Percentiles rank a stretch among this genome's conserved stretches.
phyloP scores from a whole-genome alignment of 2,329 filamentous ascomycete species.

The Coniosporium tulheliwenetii region DNA sequence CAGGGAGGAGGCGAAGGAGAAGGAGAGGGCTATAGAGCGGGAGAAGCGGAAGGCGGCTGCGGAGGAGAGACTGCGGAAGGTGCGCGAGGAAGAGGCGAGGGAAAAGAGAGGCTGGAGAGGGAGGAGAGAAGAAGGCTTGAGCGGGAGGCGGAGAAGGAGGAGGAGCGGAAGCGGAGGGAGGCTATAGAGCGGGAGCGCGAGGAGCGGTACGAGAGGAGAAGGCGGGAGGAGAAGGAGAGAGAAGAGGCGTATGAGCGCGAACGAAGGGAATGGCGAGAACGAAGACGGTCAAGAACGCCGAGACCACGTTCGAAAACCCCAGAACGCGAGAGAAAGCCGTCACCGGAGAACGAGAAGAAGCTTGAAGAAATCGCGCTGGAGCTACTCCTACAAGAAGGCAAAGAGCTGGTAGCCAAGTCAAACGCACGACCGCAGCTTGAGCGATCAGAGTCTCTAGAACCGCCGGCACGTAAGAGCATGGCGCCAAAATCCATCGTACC shows the following conservation, averaged over 20 bases:
- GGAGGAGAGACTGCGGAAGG: constrained; percentile 33
- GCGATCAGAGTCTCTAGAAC: constrained; percentile 21
- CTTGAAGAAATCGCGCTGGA: constrained; percentile 40
- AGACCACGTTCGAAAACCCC: too few relatives aligned
- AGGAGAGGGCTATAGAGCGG: constrained; percentile 42
- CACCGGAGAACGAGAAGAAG: constrained; percentile 34
- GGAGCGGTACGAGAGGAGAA: constrained; percentile 22
- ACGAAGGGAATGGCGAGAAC: constrained; percentile 29
- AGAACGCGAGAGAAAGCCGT: constrained; percentile 19
- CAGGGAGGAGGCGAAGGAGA: constrained; percentile 42
- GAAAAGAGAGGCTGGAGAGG: constrained; percentile 26
- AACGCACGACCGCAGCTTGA: constrained; percentile 35
- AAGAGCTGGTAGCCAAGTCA: constrained; percentile 36
- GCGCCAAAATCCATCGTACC: constrained; percentile 15
- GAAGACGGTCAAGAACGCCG: constrained; percentile 18
- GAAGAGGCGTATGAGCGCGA: constrained; percentile 38
- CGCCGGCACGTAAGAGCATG: constrained; percentile 25
- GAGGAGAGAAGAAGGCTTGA: constrained; percentile 33
- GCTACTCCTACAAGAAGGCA: constrained; percentile 36
- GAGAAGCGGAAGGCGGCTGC: constrained; percentile 43
- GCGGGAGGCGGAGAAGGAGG: constrained; percentile 29
- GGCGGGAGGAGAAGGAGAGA: constrained; percentile 18
- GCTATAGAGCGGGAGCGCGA: constrained; percentile 10
- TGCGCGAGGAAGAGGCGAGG: constrained; percentile 25
- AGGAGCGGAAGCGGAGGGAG: constrained; percentile 37